phyloP scores from a whole-genome alignment of 306 rosid species.

The Parietaria judaica region DNA sequence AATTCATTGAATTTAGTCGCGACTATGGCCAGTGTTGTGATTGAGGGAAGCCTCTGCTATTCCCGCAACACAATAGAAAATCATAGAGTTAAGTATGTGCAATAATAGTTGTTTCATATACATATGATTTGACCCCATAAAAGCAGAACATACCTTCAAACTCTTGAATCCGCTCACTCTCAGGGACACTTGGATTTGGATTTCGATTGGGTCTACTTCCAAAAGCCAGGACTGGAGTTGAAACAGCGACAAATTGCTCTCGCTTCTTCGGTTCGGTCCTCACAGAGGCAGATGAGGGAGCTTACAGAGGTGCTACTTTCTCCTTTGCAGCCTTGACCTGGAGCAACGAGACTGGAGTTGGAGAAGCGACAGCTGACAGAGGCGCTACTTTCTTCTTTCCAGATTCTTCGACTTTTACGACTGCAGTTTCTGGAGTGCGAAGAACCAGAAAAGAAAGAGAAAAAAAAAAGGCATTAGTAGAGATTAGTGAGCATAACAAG shows the following conservation, averaged over 20 bases:
- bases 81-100: background rate
- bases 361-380: slow-evolving; percentile 51
- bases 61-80: slow-evolving; percentile 1
- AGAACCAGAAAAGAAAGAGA: slow-evolving; percentile 38
- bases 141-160: slow-evolving; percentile 43
- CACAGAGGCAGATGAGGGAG: slow-evolving; percentile 27
- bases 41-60: slow-evolving; percentile 59
- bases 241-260: slow-evolving; percentile 35
- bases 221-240: slow-evolving; percentile 24
- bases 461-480: too few relatives aligned
- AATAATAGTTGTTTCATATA: background rate
- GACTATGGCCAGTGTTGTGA: slow-evolving; percentile 36
- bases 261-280: slow-evolving; percentile 36
- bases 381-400: slow-evolving; percentile 38
- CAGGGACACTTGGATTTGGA: slow-evolving; percentile 28
- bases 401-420: slow-evolving; percentile 24
- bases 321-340: slow-evolving; percentile 61
- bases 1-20: slow-evolving; percentile 72
- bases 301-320: slow-evolving; percentile 24
- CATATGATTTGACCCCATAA: background rate
- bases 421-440: slow-evolving; percentile 32
- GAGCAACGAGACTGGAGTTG: slow-evolving; percentile 30
- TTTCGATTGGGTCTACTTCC: too few relatives aligned
- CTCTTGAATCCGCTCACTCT: slow-evolving; percentile 39
- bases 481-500: slow-evolving; percentile 2